Evolutionary conservation across 176 grass and related monocot genomes (phyloP), one percentile per base, ranked within the genome.

Genomic region (Pontederia paniculata): DNA sequence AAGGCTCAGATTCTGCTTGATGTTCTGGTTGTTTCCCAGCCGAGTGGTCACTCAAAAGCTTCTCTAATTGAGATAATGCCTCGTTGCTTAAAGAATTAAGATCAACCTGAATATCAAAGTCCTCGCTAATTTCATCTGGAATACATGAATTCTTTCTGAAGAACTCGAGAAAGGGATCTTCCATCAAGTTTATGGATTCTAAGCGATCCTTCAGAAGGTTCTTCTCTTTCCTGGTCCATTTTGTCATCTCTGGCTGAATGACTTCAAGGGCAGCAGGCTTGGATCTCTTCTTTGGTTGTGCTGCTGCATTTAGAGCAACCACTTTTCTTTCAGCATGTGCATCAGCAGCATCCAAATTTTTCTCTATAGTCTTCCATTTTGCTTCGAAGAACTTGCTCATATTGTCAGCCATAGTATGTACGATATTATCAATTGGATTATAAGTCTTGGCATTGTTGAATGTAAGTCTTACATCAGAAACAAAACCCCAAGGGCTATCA

Each of bases 391-490:
- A 80, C 70, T 84, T 98, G 63, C 62, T 93, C 60, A 93, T 52
- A 19, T 68, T 66, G 72, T 81, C 72, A 20, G 87, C 86, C 94
- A 98, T 93, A 15, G 73, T 65, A 73, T 98, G 83, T 31, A 98
- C 83, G 15, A 63, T 65, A 58, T 98, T 80, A n/a, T 66, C 81
- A 63, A 75, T 73, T 21, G 94, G 86, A 58, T 98, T 98, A 43
- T 93, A 98, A 5, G 78, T 75, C 70, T 77, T 93, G 0, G 94
- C 94, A 57, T 98, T 98, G 49, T 71, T 78, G 52, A 98, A 88
- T 12, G 94, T 98, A 43, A 98, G 73, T 50, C 83, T 74, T n/a
- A 98, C 83, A 82, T 98, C 94, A 42, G 94, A 74, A 43, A 61
- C 80, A 80, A 98, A 98, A 52, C 70, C 84, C 20, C 72, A 80